These are phyloP conservation scores for Pleurotus pulmonarius DNA, from an alignment of 768 basidiomycete species.

Conservation along the genomic window DNA sequence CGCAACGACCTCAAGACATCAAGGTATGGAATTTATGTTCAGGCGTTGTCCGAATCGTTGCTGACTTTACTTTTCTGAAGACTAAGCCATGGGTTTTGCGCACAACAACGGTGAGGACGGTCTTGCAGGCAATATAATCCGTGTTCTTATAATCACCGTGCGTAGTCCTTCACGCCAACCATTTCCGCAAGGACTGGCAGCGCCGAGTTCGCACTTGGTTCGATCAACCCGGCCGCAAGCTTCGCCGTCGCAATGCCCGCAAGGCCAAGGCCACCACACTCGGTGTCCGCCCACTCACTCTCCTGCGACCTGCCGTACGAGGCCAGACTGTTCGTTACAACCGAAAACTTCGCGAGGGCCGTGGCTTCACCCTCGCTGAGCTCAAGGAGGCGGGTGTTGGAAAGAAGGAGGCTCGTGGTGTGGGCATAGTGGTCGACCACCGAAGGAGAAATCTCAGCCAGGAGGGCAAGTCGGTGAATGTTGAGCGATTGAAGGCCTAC, in stretches of 20 bases:
- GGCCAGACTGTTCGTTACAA: constrained; percentile 97
- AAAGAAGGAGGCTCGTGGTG: constrained; percentile 85
- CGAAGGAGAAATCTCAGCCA: constrained; percentile 94
- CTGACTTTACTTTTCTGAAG: constrained; percentile 20
- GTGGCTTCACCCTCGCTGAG: constrained; percentile 93
- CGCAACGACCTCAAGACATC: constrained; percentile 38
- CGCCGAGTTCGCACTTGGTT: constrained; percentile 96
- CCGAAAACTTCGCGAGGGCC: constrained; percentile 93
- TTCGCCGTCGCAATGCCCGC: constrained; percentile 90
- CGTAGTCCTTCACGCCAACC: constrained; percentile 84
- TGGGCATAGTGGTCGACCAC: constrained; percentile 97
- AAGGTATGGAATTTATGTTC: constrained; percentile 28
- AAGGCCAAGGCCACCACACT: constrained; percentile 86
- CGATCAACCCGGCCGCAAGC: constrained; percentile 97
- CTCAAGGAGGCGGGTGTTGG: constrained; percentile 95
- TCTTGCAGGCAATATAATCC: neutral
- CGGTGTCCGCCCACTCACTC: constrained; percentile 86
- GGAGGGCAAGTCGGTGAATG: constrained; percentile 94
- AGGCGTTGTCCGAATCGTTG: neutral
- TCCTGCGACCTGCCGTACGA: constrained; percentile 96
- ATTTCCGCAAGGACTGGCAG: constrained; percentile 99
- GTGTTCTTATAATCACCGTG: constrained; percentile 8
- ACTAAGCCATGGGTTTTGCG: constrained; percentile 69
- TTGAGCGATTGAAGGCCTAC: constrained; percentile 92
- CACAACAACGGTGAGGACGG: constrained; percentile 68